A percentile compares a stretch with the other conserved stretches of the same genome.
Evolutionary conservation across 192 early-diverging fungal genomes (phyloP).

Genomic region (Jimgerdemannia flammicorona): DNA sequence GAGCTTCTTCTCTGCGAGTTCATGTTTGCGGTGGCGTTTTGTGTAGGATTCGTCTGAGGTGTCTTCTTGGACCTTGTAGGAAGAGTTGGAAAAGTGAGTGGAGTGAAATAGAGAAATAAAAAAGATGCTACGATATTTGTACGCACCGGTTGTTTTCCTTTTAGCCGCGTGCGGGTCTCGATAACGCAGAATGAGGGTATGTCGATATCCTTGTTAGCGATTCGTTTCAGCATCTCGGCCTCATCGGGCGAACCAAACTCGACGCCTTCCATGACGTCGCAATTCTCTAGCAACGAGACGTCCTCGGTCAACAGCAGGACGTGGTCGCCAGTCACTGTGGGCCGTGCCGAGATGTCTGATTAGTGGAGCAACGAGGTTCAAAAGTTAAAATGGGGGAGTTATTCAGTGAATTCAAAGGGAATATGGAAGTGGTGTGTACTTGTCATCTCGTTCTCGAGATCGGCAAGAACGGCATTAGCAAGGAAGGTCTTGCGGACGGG

Average conservation of each 20-base stretch:
- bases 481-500: background rate
- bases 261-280: background rate
- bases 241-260: background rate
- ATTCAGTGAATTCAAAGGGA: no score
- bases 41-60: constrained; percentile 40
- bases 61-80: background rate
- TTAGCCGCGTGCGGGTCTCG: background rate
- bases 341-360: background rate
- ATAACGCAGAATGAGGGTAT: background rate
- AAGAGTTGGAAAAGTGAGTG: background rate
- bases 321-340: background rate
- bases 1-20: constrained; percentile 50
- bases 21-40: constrained; percentile 46
- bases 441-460: background rate
- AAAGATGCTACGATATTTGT: background rate
- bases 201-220: background rate
- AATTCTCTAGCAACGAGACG: background rate
- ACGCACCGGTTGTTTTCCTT: background rate
- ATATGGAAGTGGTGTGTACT: background rate
- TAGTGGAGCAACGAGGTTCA: background rate
- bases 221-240: background rate
- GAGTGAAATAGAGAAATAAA: background rate
- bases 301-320: background rate
- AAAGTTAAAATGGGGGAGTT: background rate
- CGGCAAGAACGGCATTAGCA: background rate